Evolutionary conservation across 306 rosid genomes (phyloP), one percentile per base, ranked within the genome.

Genomic region (Dryas alaskensis): DNA sequence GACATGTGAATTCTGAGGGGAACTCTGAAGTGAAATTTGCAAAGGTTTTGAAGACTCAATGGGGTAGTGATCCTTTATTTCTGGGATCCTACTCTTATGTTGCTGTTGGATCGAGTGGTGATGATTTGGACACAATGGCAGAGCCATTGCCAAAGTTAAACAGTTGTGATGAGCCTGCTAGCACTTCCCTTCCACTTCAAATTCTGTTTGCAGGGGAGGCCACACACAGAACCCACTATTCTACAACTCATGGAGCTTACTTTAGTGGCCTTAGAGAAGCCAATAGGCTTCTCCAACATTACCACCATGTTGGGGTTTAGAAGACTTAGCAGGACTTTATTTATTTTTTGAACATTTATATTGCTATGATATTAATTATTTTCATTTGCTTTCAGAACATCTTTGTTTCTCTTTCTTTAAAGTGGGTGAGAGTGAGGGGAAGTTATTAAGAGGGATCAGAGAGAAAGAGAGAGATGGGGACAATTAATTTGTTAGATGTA

Each of bases 171-270:
- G 44, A 46, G 25, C 54, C 66, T 14, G 25, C 27, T 8, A 51
- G 51, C 9, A 9, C 62, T 73, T 75, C 86, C 6, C 87, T 73
- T 70, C 86, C 91, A 40, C 94, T 93, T 79, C 98, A 92, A 73
- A 82, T 94, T 81, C 82, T 94, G 86, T 94, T 94, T 78, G 98
- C 99, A 63, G 98, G 99, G 17, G 99, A 94, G 82, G 98, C 99
- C 64, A 94, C 99, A 16, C 99, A 94, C 81, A 87, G 98, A 87
- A 92, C 93, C 75, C 96, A 94, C 79, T 94, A 94, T 80, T 94
- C 99, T 49, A 94, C 99, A 19, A 94, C 99, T 70, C 99, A 94
- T 86, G 99, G 99, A 70, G 99, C 99, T 78, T 92, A 92, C 80
- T 82, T 87, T 79, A 94, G 99, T 82, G 99, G 99, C 53, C 96